Evolutionary conservation across 2,329 filamentous ascomycete genomes (phyloP), one percentile per base, ranked within the genome.

Genomic region (Xylogone sp.): DNA sequence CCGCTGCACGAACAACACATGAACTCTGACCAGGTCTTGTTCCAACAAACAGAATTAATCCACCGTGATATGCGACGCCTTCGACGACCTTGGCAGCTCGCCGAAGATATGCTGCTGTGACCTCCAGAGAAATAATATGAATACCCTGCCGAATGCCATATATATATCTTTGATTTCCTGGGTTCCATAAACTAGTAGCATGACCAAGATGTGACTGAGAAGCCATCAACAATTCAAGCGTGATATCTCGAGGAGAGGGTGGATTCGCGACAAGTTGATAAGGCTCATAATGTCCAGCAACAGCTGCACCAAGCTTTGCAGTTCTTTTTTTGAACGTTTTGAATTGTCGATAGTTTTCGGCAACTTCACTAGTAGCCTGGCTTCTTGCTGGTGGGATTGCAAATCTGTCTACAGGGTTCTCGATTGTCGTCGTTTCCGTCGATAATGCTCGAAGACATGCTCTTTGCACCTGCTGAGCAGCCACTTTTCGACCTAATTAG

Each of bases 91-190:
- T 88, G n/a, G 91, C 90, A 3, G 94, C 92, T 47, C 94, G 85
- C n/a, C 93, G 85, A 50, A 99, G 80, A 71, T 97, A 87, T 16
- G 91, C 87, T 13, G 91, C 90, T 27, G 89, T 97, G 54, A 84
- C 80, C 68, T 99, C 94, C 3, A 97, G 84, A 9, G 87, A 88
- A 69, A 99, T 96, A 68, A 99, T 91, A 72, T 97, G 93, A 55
- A 96, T 86, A 16, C 88, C 90, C 60, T 94, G 82, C 43, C 94
- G 81, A 55, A 96, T 82, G 62, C 94, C 94, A 68, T 89, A 92
- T 68, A 99, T 97, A 73, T 97, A 97, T 59, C 88, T 83, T 58
- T 91, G 86, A 74, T 97, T 99, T 48, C 84, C 86, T 10, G 94
- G 92, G 72, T 99, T 96, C 94, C 94, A 99, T 46, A 92, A 79